Percentiles rank a stretch among this genome's conserved stretches.
phyloP scores from a whole-genome alignment of 2,329 filamentous ascomycete genomes.

The Colletotrichum viniferum region DNA sequence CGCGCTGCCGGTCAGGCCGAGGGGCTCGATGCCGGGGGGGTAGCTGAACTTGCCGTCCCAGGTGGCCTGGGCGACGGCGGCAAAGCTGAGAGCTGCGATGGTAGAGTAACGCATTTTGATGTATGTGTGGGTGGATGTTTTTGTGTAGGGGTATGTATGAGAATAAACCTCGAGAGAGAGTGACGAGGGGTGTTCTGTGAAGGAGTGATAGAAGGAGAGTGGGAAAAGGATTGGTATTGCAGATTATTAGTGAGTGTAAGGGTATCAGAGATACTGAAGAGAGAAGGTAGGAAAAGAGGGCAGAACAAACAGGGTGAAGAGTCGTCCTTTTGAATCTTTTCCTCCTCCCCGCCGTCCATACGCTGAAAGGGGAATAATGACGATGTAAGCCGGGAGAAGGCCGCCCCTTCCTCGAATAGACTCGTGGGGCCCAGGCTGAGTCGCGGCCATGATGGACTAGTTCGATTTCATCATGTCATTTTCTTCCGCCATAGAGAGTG shows the following conservation, averaged over 20 bases:
- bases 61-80: conserved; percentile 14
- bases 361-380: not conserved
- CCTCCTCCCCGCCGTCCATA: not conserved
- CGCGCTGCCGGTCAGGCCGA: not conserved
- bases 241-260: conserved; percentile 24
- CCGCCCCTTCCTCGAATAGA: conserved; percentile 1
- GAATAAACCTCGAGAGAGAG: not conserved
- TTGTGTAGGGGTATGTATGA: not conserved
- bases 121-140: not conserved
- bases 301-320: not conserved
- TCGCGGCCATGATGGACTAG: not conserved
- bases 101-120: conserved; percentile 21
- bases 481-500: not conserved
- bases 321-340: conserved; percentile 19
- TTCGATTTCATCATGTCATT: not conserved
- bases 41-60: conserved; percentile 24
- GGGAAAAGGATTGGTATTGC: conserved; percentile 2
- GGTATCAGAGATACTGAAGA: conserved; percentile 28
- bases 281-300: not conserved
- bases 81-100: conserved; percentile 22
- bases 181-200: not conserved
- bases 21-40: conserved; percentile 25
- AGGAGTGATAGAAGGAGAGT: not conserved
- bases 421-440: conserved; percentile 3
- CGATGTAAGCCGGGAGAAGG: not conserved